Conservation (phyloP, 495 filamentous ascomycete species). For the Thozetella sp. region DNA sequence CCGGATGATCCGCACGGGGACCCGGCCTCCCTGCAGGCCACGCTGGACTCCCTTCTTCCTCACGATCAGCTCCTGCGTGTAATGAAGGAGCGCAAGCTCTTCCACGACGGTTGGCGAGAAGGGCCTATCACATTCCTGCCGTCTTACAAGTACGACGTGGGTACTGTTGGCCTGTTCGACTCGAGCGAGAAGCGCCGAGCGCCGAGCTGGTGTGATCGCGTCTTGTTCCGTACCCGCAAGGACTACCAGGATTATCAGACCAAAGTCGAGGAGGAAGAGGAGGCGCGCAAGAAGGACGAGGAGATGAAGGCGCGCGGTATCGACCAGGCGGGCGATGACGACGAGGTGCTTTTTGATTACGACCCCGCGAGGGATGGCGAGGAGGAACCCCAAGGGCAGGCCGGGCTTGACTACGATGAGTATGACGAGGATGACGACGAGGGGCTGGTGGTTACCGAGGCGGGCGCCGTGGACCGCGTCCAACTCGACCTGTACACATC, state of each 20-base stretch:
- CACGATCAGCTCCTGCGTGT: conserved; percentile 87
- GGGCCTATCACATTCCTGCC: conserved; percentile 87
- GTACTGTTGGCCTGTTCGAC: conserved; percentile 92
- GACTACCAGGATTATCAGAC: conserved; percentile 73
- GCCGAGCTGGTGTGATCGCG: conserved; percentile 98
- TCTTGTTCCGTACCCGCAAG: conserved; percentile 77
- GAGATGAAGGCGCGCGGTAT: conserved; percentile 83
- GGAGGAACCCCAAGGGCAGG: conserved; percentile 29
- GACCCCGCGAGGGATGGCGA: conserved; percentile 77
- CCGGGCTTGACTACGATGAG: conserved; percentile 60
- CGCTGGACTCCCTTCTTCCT: conserved; percentile 78
- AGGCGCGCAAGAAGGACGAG: conserved; percentile 71
- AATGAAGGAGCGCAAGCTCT: conserved; percentile 72
- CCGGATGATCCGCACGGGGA: conserved; percentile 50
- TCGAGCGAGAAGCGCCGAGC: conserved; percentile 90
- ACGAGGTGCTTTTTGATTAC: conserved; percentile 87
- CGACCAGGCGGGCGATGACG: conserved; percentile 74
- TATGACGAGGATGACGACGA: conserved; percentile 54
- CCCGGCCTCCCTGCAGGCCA: conserved; percentile 72
- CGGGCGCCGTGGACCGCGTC: conserved; percentile 64
- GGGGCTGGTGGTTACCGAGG: conserved; percentile 46
- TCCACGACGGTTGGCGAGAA: conserved; percentile 91
- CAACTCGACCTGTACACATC: conserved; percentile 76
- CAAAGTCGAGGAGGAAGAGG: conserved; percentile 63
- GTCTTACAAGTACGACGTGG: conserved; percentile 95